phyloP scores from a whole-genome alignment of 371 early-diverging fungal species.

The Modicella reniformis region DNA sequence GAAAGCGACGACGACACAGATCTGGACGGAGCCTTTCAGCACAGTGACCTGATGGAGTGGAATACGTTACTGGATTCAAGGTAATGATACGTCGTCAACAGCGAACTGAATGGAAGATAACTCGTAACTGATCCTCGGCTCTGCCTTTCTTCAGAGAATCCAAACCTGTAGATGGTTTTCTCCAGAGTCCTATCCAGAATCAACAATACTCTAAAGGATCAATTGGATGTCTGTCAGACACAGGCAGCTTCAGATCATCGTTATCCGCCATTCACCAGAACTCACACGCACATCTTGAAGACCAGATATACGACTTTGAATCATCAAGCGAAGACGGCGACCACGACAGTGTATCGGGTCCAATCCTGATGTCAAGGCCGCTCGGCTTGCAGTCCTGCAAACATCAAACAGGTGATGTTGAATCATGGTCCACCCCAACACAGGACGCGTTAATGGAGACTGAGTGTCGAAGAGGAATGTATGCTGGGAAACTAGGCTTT shows the following conservation, averaged over 20 bases:
- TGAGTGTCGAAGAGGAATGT: background rate
- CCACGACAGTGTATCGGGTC: background rate
- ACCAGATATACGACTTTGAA: background rate
- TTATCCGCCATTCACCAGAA: background rate
- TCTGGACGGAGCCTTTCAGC: slow-evolving; percentile 6
- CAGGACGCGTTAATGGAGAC: background rate
- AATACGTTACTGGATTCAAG: slow-evolving; percentile 18
- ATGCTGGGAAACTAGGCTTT: background rate
- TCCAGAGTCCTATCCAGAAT: slow-evolving; percentile 17
- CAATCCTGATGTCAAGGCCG: background rate
- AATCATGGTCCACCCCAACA: background rate
- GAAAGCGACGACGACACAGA: slow-evolving; percentile 41
- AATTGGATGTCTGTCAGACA: slow-evolving; percentile 4
- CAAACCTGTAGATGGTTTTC: slow-evolving; percentile 1
- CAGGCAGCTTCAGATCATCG: background rate
- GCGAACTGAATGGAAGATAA: background rate
- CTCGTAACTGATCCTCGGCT: background rate
- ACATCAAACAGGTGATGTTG: background rate
- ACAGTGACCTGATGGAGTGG: slow-evolving; percentile 12
- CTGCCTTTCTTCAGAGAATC: background rate
- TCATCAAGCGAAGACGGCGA: background rate
- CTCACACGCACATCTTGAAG: background rate
- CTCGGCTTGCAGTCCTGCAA: background rate
- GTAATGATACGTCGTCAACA: background rate
- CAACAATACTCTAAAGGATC: background rate